Evolutionary conservation across 73 alveolate genomes (phyloP).

Genomic region (Paramecium biaurelia): DNA sequence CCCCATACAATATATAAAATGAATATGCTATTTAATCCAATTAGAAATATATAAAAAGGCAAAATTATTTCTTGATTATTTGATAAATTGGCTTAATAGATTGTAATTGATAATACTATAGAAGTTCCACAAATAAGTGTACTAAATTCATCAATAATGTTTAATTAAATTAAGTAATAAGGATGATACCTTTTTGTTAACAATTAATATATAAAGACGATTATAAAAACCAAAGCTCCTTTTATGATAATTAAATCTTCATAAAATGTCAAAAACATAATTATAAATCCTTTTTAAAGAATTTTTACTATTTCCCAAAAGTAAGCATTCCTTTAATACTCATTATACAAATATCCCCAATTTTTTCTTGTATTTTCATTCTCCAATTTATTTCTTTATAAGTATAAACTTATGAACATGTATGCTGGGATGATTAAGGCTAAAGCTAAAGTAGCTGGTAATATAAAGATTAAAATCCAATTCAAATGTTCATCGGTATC

Average conservation of each 20-base stretch:
- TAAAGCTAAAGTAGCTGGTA: not conserved
- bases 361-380: not conserved
- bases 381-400: not conserved
- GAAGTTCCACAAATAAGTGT: constrained; percentile 4
- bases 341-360: not conserved
- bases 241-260: not conserved
- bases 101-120: not conserved
- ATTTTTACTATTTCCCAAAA: constrained; percentile 12
- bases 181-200: not conserved
- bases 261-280: not conserved
- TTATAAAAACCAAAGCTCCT: constrained; percentile 24
- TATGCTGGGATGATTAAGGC: not conserved
- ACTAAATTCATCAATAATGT: not conserved
- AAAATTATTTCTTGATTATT: not conserved
- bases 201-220: not conserved
- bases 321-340: not conserved
- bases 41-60: not conserved
- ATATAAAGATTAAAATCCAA: too few species aligned
- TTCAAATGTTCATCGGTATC: too few species aligned
- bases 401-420: not conserved
- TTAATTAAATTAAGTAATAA: not conserved
- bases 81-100: not conserved
- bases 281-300: not conserved
- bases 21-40: not conserved
- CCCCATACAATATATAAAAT: not conserved